A percentile compares a stretch with the other conserved stretches of the same genome.
Evolutionary conservation across 768 basidiomycete species (phyloP).

Genomic region (Auriscalpium orientale): DNA sequence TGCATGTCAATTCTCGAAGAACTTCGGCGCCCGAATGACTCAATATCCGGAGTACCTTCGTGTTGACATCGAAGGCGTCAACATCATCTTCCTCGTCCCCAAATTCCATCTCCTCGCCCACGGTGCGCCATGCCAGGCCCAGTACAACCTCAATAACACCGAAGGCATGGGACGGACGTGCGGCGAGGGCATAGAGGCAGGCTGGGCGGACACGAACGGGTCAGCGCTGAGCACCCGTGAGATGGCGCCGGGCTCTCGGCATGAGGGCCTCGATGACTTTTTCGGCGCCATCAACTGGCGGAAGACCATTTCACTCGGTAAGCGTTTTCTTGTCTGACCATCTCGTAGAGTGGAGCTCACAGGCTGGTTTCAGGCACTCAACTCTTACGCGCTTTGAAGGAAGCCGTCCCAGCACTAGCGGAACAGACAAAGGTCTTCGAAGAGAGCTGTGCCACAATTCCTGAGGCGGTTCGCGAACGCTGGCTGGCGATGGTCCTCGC

Average conservation of each 20-base stretch:
- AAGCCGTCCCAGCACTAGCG: not conserved
- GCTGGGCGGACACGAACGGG: slow-evolving; percentile 10
- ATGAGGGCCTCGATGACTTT: slow-evolving; percentile 9
- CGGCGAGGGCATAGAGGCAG: slow-evolving; percentile 16
- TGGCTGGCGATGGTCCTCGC: not conserved
- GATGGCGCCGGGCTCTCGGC: slow-evolving; percentile 6
- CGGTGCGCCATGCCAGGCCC: slow-evolving; percentile 7
- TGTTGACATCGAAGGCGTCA: not conserved
- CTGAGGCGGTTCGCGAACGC: not conserved
- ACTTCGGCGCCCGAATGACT: not conserved
- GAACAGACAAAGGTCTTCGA: not conserved
- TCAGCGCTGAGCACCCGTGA: slow-evolving; percentile 5
- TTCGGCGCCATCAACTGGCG: slow-evolving; percentile 11
- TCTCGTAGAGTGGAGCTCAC: not conserved
- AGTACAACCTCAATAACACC: slow-evolving; percentile 8
- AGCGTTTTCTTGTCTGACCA: not conserved
- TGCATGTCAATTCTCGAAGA: slow-evolving; percentile 1
- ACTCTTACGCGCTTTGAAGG: not conserved
- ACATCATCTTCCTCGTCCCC: not conserved
- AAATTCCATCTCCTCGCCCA: slow-evolving; percentile 16
- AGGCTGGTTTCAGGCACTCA: not conserved
- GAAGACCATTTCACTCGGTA: slow-evolving; percentile 2
- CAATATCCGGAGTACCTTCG: not conserved
- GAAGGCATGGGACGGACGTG: slow-evolving; percentile 8
- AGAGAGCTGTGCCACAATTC: not conserved